Evolutionary conservation across 2,329 filamentous ascomycete genomes (phyloP), one percentile per base, ranked within the genome.

Genomic region (Hypoxylon sp.): DNA sequence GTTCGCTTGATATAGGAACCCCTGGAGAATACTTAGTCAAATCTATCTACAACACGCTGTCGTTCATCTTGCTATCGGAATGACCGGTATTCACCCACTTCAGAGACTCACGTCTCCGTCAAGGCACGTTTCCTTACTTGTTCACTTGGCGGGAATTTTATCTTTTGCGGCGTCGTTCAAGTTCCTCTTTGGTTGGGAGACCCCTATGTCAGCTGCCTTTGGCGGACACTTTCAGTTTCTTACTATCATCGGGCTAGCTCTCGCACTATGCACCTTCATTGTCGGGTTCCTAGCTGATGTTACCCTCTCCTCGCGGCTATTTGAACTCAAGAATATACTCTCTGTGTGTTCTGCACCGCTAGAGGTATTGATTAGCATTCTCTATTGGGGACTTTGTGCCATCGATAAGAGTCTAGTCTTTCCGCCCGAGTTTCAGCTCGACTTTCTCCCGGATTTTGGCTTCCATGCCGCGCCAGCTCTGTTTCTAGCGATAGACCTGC

Each of bases 151-250:
- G 1, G 88, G 88, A 55, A 81, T 86, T 51, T 73, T 80, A 39
- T 88, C 85, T 5, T 89, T 89, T 74, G 71, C 79, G 19, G 83
- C 84, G 52, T 87, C 82, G 55, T 90, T 88, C 76, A 78, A 81
- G 65, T 88, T 86, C 72, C 80, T 90, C 2, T 73, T 77, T 14
- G 70, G 74, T 11, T 87, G 83, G 78, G 85, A 87, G 1, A 85
- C 83, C 10, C 79, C 83, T 56, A 84, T 90, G 48, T 85, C 86
- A 55, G 80, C 83, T 0, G 84, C 88, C 1, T 92, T 90, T 73
- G 91, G 91, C 63, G 86, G 90, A 80, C 86, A 92, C 75, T 87
- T 90, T 69, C 90, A 92, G 78, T 93, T 91, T 75, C 84, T 94
- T 33, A 94, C 91, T 71, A 93, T 93, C 75, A 86, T 94, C 64